Conservation (phyloP, 2,329 filamentous ascomycete genomes). For the Atkinsonella texensis region DNA sequence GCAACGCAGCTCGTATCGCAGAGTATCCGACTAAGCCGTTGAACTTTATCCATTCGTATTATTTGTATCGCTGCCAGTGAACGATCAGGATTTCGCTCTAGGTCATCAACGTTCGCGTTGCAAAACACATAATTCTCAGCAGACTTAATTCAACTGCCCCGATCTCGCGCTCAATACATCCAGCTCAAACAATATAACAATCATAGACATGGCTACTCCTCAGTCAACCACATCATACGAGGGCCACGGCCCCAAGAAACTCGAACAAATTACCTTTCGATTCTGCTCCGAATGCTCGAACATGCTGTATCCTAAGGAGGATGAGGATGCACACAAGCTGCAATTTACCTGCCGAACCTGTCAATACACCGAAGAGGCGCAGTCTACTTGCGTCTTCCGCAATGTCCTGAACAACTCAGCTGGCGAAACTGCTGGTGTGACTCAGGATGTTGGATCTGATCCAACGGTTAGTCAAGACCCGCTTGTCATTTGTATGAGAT, state of each 20-base stretch:
- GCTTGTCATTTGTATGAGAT: constrained; percentile 32
- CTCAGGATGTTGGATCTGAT: constrained; percentile 92
- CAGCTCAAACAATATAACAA: not conserved
- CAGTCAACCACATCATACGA: constrained; percentile 35
- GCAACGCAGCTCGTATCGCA: constrained; percentile 1
- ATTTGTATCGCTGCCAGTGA: not conserved
- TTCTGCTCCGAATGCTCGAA: constrained; percentile 99
- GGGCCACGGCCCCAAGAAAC: constrained; percentile 34
- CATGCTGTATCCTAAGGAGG: constrained; percentile 95
- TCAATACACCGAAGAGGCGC: constrained; percentile 77
- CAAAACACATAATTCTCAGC: constrained; percentile 2
- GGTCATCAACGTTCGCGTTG: not conserved
- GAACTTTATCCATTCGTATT: not conserved
- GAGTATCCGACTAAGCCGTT: not conserved
- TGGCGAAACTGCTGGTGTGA: constrained; percentile 92
- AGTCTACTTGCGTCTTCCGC: constrained; percentile 86
- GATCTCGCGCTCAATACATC: not conserved
- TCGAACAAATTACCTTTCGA: constrained; percentile 83
- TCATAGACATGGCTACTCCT: constrained; percentile 41
- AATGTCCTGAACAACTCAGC: constrained; percentile 86
- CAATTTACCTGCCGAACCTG: constrained; percentile 96
- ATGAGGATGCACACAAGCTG: constrained; percentile 68
- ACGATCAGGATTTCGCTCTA: not conserved
- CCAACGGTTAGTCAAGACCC: constrained; percentile 78
- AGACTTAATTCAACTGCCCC: not conserved